A percentile compares a stretch with the other conserved stretches of the same genome.
phyloP scores from a whole-genome alignment of 805 yeast species.

The Zygoascus bituminiphila region DNA sequence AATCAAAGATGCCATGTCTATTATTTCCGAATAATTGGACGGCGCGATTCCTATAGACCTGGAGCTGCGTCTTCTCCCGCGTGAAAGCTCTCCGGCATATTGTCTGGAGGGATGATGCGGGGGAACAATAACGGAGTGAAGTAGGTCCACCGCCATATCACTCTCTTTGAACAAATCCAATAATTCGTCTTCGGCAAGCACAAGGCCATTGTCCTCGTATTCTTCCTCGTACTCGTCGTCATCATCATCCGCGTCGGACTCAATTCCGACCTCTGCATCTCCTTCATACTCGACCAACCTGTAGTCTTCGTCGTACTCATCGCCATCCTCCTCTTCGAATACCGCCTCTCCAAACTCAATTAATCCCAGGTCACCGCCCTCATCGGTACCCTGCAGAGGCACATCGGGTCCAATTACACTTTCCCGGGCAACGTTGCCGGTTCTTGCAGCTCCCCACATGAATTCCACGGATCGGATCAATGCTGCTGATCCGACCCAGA shows the following conservation, averaged over 20 bases:
- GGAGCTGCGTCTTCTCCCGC: neutral
- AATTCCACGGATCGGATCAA: neutral
- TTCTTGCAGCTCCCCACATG: neutral
- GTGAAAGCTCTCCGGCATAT: neutral
- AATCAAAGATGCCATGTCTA: neutral
- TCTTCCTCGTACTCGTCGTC: neutral
- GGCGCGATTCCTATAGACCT: neutral
- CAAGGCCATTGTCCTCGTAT: neutral
- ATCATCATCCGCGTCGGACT: neutral
- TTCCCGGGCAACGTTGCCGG: neutral
- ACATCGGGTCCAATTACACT: neutral
- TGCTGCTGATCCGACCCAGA: neutral
- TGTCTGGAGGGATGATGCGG: neutral
- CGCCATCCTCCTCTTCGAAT: neutral
- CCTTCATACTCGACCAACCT: neutral
- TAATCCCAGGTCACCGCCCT: neutral
- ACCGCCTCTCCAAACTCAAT: neutral
- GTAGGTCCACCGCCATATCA: conserved; percentile 1
- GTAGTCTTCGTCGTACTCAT: conserved; percentile 4
- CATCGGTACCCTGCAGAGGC: neutral
- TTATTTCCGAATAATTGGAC: neutral
- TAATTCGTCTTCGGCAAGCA: neutral
- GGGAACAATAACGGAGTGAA: neutral
- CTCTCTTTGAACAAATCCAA: conserved; percentile 1
- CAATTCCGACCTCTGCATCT: neutral